phyloP scores from a whole-genome alignment of 78 protist species.

The Dictyostelium discoideum region dicty_2.7 NC_007089.4:4771501-4772000 shows the following conservation, averaged over 20 bases:
- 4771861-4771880: neutral
- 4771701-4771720: neutral
- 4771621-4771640: neutral
- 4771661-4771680: conserved; percentile 2
- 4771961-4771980: neutral
- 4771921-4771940: neutral
- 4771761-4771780: neutral
- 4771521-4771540: conserved; percentile 57
- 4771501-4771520: conserved; percentile 57
- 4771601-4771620: neutral
- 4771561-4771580: neutral
- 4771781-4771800: neutral
- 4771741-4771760: neutral
- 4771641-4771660: neutral
- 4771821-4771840: neutral
- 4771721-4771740: neutral
- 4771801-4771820: too few relatives aligned
- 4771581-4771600: neutral
- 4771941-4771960: conserved; percentile 4
- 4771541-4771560: conserved; percentile 18
- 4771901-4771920: neutral
- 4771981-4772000: neutral
- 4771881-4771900: neutral
- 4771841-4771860: neutral
- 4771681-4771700: neutral